A percentile compares a stretch with the other conserved stretches of the same genome.
Evolutionary conservation across 768 basidiomycete genomes (phyloP).

Genomic region (Tulasnella sp.): DNA sequence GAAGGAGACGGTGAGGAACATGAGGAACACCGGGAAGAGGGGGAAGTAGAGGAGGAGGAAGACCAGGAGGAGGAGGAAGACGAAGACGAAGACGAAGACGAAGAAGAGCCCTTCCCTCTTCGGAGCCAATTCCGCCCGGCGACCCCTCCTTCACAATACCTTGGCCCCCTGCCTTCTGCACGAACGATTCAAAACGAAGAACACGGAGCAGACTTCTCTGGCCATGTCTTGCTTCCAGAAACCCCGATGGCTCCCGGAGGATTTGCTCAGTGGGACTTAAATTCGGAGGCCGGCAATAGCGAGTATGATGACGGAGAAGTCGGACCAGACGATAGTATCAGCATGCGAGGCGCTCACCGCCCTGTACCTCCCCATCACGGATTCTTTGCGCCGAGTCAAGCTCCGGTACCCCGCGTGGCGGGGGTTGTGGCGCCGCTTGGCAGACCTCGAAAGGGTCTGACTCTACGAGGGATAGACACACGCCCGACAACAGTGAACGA

Average conservation of each 20-base stretch:
- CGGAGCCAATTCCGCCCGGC: no score
- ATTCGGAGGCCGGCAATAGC: not conserved
- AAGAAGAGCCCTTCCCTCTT: not conserved
- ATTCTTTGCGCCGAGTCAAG: no score
- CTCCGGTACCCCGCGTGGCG: no score
- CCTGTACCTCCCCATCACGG: not conserved
- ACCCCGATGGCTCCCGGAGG: no score
- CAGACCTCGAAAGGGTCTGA: no score
- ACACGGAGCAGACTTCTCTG: no score
- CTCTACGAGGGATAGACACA: not conserved
- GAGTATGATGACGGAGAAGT: constrained; percentile 1
- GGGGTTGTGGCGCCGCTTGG: no score
- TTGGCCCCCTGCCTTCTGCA: no score
- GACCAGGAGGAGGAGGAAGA: not conserved
- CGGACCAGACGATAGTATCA: constrained; percentile 6
- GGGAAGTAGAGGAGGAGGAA: not conserved
- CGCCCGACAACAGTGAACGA: constrained; percentile 12
- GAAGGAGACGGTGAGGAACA: not conserved
- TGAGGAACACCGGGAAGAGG: not conserved
- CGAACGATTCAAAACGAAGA: no score
- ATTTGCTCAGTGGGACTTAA: no score
- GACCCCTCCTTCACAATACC: no score
- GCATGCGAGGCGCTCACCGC: not conserved
- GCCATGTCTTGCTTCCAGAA: no score
- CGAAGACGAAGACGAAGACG: not conserved